Evolutionary conservation across 2,329 filamentous ascomycete genomes (phyloP), one percentile per base, ranked within the genome.

Genomic region (Cercospora zeae-maydis): DNA sequence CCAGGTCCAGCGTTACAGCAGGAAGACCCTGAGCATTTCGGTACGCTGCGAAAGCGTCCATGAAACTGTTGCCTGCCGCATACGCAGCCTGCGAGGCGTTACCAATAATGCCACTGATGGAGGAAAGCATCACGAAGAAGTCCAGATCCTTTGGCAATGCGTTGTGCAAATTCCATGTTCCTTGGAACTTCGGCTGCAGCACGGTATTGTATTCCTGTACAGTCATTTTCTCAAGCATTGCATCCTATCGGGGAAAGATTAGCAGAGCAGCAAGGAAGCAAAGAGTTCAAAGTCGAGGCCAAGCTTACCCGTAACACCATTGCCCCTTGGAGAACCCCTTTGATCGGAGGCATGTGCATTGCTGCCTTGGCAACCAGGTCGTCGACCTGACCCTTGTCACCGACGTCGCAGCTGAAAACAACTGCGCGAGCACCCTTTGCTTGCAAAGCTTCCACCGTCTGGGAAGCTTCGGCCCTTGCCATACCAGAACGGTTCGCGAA

Each of bases 121-220:
- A 70, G n/a, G 59, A 63, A 24, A 72, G 53, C 36, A 69, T 56
- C 55, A 73, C 58, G 66, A 76, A 75, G 61, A 75, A 74, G 58
- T 75, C 73, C 42, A 66, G 31, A 13, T 61, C 61, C n/a, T 57
- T 49, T 13, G 61, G 58, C 1, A 74, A 56, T 10, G 56, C 14
- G 24, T 58, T 47, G 33, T 66, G 63, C 4, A 67, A 52, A 58
- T 74, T 73, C 64, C 67, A 70, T 9, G 69, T 68, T 9, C 72
- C 72, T 19, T 64, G 39, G 1, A 74, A 66, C 53, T 74, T 75
- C 9, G 71, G 64, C 6, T 33, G 27, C 11, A 67, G 36, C 21
- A 31, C 54, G 7, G 30, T 24, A 5, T 56, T 60, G 36, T 57
- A 60, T 27, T 60, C 49, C 8, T 68, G 54, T 16, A 63, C 58